Evolutionary conservation across 129 eudicot species (phyloP), one percentile per base, ranked within the genome.

Genomic region (Gnaphalium uliginosum): DNA sequence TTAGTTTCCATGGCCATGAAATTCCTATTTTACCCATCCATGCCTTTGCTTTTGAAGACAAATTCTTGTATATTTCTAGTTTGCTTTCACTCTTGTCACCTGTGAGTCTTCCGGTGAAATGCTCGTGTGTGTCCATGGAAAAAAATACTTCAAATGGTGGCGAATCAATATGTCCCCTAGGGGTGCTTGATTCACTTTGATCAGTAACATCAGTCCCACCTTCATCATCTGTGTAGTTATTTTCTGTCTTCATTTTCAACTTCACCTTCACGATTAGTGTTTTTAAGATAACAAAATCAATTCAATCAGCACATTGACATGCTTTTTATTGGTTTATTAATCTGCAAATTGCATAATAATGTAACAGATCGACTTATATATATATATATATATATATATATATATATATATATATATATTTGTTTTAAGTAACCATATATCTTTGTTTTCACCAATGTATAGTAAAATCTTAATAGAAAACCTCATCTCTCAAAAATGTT

Each of bases 11-110:
- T 56, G 62, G 62, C 62, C 25, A 56, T 19, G 25, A n/a, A 56
- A 56, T 81, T 25, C 75, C 68, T 59, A 71, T 84, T 81, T 81
- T 84, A 69, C 81, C 81, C 66, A 88, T 90, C 93, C 81, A 86
- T 22, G 88, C 89, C 79, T 91, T 94, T 5, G 88, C 94, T 69
- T 86, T 88, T 33, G 91, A 78, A 76, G 80, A 64, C 66, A 87
- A 73, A 59, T 83, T 81, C 69, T 80, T 84, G 33, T 82, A 83
- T 32, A 91, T 91, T 46, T 75, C 86, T 6, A 83, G 58, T 79
- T 83, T 91, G 22, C 78, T 83, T 43, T 86, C 95, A 75, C 72
- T 68, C 82, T 83, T 84, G 2, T 63, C 43, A 29, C 21, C 41
- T 0, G 23, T 4, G 14, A 59, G 13, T 23, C 2, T 59, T 59